A percentile compares a stretch with the other conserved stretches of the same genome.
Evolutionary conservation across 495 filamentous ascomycete genomes (phyloP).

Genomic region (Poronia punctata): DNA sequence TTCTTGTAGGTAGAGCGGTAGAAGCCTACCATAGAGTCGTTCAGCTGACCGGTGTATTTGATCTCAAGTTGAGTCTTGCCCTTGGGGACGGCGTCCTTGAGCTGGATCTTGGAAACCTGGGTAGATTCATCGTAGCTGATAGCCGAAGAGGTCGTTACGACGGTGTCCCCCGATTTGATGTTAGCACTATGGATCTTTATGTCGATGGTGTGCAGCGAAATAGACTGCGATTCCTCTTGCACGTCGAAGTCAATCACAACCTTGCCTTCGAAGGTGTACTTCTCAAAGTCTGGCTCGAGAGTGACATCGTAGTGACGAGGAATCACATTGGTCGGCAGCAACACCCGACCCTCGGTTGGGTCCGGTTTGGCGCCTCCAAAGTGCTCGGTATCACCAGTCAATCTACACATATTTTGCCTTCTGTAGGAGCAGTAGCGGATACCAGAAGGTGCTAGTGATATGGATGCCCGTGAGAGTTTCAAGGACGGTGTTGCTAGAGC

Average conservation of each 20-base stretch:
- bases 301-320: constrained; percentile 66
- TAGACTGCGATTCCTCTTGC: constrained; percentile 72
- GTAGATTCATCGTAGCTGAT: constrained; percentile 54
- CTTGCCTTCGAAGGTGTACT: constrained; percentile 62
- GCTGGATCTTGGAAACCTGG: constrained; percentile 58
- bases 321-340: constrained; percentile 57
- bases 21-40: constrained; percentile 79
- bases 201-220: constrained; percentile 82
- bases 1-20: constrained; percentile 71
- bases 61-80: constrained; percentile 60
- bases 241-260: constrained; percentile 75
- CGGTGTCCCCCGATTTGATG: constrained; percentile 47
- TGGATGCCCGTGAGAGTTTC: constrained; percentile 12
- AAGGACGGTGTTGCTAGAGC: constrained; percentile 14
- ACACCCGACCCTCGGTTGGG: constrained; percentile 42
- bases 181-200: constrained; percentile 74
- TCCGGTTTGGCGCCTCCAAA: constrained; percentile 40
- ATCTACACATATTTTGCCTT: constrained; percentile 51
- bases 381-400: constrained; percentile 35
- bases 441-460: constrained; percentile 18
- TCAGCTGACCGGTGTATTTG: constrained; percentile 60
- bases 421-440: constrained; percentile 46
- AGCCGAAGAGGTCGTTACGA: constrained; percentile 44
- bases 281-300: constrained; percentile 65
- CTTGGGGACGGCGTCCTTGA: constrained; percentile 51